Percentiles rank a stretch among this genome's conserved stretches.
These are phyloP conservation scores for Xylariaceae sp. DNA, from an alignment of 2,329 filamentous ascomycete genomes.

Conservation along the genomic window DNA sequence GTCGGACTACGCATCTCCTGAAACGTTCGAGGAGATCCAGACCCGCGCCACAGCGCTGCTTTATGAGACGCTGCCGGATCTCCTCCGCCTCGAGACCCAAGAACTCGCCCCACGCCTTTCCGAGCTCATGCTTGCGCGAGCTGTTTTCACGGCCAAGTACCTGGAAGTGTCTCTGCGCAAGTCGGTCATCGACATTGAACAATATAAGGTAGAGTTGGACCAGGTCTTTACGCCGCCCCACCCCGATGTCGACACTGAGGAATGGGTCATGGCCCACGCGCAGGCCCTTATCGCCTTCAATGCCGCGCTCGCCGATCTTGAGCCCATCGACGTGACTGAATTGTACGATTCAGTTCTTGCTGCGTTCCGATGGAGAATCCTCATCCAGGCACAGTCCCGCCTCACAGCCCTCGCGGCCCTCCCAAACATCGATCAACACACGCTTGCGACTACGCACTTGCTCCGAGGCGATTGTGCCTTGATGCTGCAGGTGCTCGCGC, in stretches of 20 bases:
- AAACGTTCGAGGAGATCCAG: slow-evolving; percentile 51
- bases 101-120: slow-evolving; percentile 4
- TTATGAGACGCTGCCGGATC: slow-evolving; percentile 1
- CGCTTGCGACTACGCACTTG: slow-evolving; percentile 26
- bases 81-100: slow-evolving; percentile 9
- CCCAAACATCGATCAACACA: slow-evolving; percentile 7
- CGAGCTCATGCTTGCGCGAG: slow-evolving; percentile 28
- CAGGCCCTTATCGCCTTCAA: slow-evolving; percentile 28
- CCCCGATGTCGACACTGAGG: slow-evolving; percentile 19
- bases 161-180: slow-evolving; percentile 27
- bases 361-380: slow-evolving; percentile 27
- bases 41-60: slow-evolving; percentile 50
- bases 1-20: background rate
- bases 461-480: slow-evolving; percentile 30
- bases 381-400: slow-evolving; percentile 22
- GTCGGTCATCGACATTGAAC: slow-evolving; percentile 23
- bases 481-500: slow-evolving; percentile 25
- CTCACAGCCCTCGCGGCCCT: slow-evolving; percentile 18
- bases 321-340: background rate
- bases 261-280: slow-evolving; percentile 24
- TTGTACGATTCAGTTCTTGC: slow-evolving; percentile 8
- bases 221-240: slow-evolving; percentile 24
- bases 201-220: slow-evolving; percentile 28
- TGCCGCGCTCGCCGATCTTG: slow-evolving; percentile 24
- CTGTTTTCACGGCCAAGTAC: slow-evolving; percentile 24